Evolutionary conservation across 108 stramenopile genomes (phyloP), one percentile per base, ranked within the genome.

Genomic region (Mediolabrus comicus): DNA sequence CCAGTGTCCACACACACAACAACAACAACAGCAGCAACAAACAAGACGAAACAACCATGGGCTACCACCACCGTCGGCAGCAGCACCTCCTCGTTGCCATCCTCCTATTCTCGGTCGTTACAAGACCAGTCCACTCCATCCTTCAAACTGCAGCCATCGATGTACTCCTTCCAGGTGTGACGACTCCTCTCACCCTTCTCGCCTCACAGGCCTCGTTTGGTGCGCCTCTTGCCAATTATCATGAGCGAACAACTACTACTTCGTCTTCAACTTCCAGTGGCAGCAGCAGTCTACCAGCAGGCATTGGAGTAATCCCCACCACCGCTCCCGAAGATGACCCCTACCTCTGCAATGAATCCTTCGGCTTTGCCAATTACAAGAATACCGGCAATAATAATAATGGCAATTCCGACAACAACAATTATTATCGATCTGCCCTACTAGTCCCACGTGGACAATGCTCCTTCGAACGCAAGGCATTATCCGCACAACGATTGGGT

Each of bases 171-270:
- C 65, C 72, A 3, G 41, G 56, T 26, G 67, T 67, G 65, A 31
- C 60, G 25, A 6, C 32, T 22, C 27, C 68, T 3, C 19, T 70
- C 30, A 74, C 84, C 14, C 76, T 87, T 29, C 71, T 89, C 35
- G 85, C 85, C 6, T 89, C 89, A 8, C 89, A 95, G 69, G 94
- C 94, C 5, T 74, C 57, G 19, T 95, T 89, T 74, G 91, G 89
- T 8, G 8, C 65, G 4, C 14, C 36, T 1, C 71, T 62, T 7
- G 49, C 59, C 3, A 12, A 13, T 12, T 74, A 52, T 34, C 11
- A 22, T 19, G 22, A 70, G 13, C 53, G 79, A 2, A 13, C n/a
- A n/a, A n/a, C 25, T 33, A 26, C 53, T 13, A 22, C 11, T 33
- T 11, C 29, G 26, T 27, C 53, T 0, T 55, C 53, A 16, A 6